These are phyloP conservation scores for Wallacemonas sp. DNA, from an alignment of 208 protist species.

Conservation along the genomic window DNA sequence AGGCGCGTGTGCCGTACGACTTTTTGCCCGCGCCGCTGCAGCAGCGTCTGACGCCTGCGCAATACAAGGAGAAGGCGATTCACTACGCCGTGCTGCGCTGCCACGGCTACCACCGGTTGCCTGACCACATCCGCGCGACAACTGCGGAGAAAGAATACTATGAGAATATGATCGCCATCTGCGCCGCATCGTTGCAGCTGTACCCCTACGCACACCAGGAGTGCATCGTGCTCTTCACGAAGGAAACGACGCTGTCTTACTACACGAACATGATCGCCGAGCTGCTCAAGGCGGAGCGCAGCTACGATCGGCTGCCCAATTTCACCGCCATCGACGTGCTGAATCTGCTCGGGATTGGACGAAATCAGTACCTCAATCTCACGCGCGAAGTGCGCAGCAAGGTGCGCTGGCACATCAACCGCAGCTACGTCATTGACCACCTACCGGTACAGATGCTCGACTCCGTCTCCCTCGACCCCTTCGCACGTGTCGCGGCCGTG, in stretches of 20 bases:
- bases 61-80: slow-evolving; percentile 47
- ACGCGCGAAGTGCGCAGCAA: slow-evolving; percentile 94
- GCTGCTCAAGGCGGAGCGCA: slow-evolving; percentile 72
- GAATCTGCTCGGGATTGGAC: slow-evolving; percentile 93
- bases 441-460: slow-evolving; percentile 57
- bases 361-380: slow-evolving; percentile 97
- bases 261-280: slow-evolving; percentile 73
- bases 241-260: slow-evolving; percentile 71
- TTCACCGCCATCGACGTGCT: slow-evolving; percentile 96
- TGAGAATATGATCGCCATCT: slow-evolving; percentile 56
- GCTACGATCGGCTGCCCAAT: slow-evolving; percentile 97
- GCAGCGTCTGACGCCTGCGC: slow-evolving; percentile 53
- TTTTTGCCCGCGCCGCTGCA: slow-evolving; percentile 55
- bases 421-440: slow-evolving; percentile 57
- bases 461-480: slow-evolving; percentile 46
- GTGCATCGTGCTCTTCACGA: slow-evolving; percentile 62
- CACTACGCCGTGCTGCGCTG: slow-evolving; percentile 51
- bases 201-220: slow-evolving; percentile 78
- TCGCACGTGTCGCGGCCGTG: slow-evolving; percentile 53
- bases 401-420: slow-evolving; percentile 77
- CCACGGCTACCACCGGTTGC: slow-evolving; percentile 67
- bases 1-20: slow-evolving; percentile 50
- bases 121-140: slow-evolving; percentile 44
- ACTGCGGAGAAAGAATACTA: slow-evolving; percentile 76
- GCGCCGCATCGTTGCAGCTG: slow-evolving; percentile 58